phyloP scores from a whole-genome alignment of 176 grass and related monocot species.

The Bonia amplexicaulis region DNA sequence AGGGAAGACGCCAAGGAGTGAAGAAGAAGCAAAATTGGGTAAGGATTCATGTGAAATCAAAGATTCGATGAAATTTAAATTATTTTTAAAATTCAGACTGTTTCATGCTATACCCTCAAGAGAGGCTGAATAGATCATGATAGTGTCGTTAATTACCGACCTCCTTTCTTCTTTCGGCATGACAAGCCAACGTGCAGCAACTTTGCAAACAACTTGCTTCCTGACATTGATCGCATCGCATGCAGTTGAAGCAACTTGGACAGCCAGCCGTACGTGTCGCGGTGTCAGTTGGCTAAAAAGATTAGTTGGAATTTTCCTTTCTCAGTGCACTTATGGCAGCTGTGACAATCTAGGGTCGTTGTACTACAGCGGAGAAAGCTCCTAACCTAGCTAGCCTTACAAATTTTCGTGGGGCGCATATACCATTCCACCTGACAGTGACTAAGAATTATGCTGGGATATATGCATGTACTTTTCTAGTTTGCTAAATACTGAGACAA shows the following conservation, averaged over 20 bases:
- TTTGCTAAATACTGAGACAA: too few relatives aligned
- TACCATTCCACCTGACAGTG: not conserved
- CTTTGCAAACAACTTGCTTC: not conserved
- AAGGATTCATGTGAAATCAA: too few relatives aligned
- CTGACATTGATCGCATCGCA: not conserved
- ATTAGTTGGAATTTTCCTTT: not conserved
- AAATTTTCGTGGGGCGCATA: not conserved
- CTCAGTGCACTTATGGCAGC: not conserved
- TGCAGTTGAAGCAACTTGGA: not conserved
- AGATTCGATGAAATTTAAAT: too few relatives aligned
- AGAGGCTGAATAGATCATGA: not conserved
- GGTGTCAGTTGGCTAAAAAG: not conserved
- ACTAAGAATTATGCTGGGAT: not conserved
- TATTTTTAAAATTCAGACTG: too few relatives aligned
- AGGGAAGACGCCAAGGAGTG: too few relatives aligned
- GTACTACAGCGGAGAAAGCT: not conserved
- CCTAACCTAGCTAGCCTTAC: not conserved
- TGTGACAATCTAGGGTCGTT: not conserved
- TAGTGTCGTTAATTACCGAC: not conserved
- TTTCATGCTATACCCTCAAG: not conserved
- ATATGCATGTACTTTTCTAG: too few relatives aligned
- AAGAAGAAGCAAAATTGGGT: too few relatives aligned
- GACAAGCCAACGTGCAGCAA: not conserved
- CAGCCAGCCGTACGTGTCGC: not conserved
- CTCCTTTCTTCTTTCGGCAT: constrained; percentile 25